A percentile compares a stretch with the other conserved stretches of the same genome.
Evolutionary conservation across 768 basidiomycete species (phyloP).

Genomic region (Kwoniella bestiolae): DNA sequence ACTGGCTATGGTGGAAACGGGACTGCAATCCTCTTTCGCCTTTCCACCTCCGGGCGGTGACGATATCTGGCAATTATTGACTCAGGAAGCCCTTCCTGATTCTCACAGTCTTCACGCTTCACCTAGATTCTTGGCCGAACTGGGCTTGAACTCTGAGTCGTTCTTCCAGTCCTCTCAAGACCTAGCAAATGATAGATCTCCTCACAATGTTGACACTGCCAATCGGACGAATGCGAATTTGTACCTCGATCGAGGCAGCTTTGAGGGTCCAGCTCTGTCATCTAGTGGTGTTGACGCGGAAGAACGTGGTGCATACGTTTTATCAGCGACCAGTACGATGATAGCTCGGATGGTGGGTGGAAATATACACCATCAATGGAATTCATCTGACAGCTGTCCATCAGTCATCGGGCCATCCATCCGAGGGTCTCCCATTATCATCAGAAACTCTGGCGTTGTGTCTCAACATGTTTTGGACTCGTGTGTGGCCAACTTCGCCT

Average conservation of each 20-base stretch:
- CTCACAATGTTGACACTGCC: background rate
- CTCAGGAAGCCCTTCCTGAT: background rate
- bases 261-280: background rate
- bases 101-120: background rate
- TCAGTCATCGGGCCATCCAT: background rate
- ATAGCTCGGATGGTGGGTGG: constrained; percentile 1
- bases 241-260: background rate
- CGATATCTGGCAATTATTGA: background rate
- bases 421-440: background rate
- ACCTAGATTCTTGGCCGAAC: background rate
- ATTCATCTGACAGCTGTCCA: background rate
- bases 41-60: background rate
- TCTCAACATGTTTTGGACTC: constrained; percentile 7
- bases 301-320: background rate
- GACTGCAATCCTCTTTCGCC: background rate
- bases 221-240: background rate
- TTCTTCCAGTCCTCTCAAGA: background rate
- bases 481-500: background rate
- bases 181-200: too few relatives aligned
- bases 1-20: background rate
- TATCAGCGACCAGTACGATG: constrained; percentile 1
- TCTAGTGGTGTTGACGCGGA: background rate
- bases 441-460: background rate
- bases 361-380: background rate
- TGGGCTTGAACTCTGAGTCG: background rate